These are phyloP conservation scores for Phytophthora sansomeana DNA, from an alignment of 352 stramenopile species.

Conservation along the genomic window DNA sequence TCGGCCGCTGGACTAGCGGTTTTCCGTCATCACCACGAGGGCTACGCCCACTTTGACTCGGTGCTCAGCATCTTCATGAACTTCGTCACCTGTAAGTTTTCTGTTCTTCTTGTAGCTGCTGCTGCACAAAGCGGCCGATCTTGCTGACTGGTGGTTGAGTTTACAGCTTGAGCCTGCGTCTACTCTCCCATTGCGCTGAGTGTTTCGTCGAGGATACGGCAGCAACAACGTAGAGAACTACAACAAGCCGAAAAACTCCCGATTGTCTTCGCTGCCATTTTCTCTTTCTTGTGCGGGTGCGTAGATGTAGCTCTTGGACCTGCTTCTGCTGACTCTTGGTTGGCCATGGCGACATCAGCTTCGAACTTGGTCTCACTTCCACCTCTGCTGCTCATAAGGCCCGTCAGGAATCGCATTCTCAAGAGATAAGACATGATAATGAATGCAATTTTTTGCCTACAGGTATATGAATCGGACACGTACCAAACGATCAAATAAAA, in stretches of 20 bases:
- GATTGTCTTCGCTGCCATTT: conserved; percentile 44
- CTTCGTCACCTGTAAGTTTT: conserved; percentile 41
- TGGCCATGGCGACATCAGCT: conserved; percentile 41
- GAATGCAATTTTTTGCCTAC: too few relatives aligned
- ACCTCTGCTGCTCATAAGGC: conserved; percentile 7
- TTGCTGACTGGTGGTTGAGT: background rate
- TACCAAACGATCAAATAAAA: conserved; percentile 23
- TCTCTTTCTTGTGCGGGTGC: conserved; percentile 41
- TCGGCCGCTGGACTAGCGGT: conserved; percentile 44
- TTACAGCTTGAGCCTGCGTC: conserved; percentile 39
- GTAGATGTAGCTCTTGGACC: conserved; percentile 40
- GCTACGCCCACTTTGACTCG: conserved; percentile 46
- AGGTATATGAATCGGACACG: conserved; percentile 16
- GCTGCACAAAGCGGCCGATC: background rate
- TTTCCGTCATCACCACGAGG: conserved; percentile 40
- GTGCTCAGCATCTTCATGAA: conserved; percentile 65
- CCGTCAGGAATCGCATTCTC: conserved; percentile 10
- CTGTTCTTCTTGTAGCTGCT: background rate
- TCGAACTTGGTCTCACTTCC: conserved; percentile 47
- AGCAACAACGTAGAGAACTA: conserved; percentile 50
- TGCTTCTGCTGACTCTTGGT: conserved; percentile 46
- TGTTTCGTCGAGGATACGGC: conserved; percentile 43
- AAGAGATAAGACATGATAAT: conserved; percentile 5
- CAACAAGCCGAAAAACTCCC: conserved; percentile 45
- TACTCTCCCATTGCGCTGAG: conserved; percentile 41